Base-by-base conservation (phyloP, 208 protist genomes). In the Balamuthia mandrillaris region DNA sequence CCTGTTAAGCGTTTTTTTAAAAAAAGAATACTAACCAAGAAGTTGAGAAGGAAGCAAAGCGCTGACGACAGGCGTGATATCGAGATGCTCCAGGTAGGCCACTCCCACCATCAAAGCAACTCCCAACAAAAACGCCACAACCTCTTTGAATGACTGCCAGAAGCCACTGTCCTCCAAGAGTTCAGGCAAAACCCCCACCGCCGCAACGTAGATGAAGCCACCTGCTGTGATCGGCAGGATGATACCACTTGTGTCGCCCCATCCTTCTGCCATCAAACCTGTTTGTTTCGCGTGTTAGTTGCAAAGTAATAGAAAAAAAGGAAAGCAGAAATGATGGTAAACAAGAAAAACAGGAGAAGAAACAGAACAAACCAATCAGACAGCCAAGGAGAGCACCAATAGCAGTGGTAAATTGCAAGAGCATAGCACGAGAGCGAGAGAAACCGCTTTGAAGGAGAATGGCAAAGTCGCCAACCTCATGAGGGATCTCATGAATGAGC, bases 391-490 rank as follows among this genome's bases (percentile, higher is more conserved):
- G 33, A 29, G 85, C 88, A 18, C 87, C 88, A 21, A 90, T n/a
- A 9, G 88, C 90, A 7, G 90, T 93, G 51, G 58, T n/a, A 33
- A 92, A 52, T 58, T 93, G 82, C 16, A 54, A 41, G 16, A 90
- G 12, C 65, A 92, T 89, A n/a, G 89, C 89, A 63, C 85, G 41
- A 7, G 31, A 75, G n/a, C 47, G 12, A 37, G 86, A 75, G 47
- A 87, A 86, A 12, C 90, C 90, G 21, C 61, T 63, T 18, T 65
- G 84, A 7, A 93, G 21, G 7, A 93, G 77, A 60, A 93, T 88
- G 9, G 87, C 88, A 72, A 79, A 91, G 86, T 93, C 90, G 39
- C 90, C 88, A 21, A 91, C 58, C 86, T 91, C 88, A 35, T 91
- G 88, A 18, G 88, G 88, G 41, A 91, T 45, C 61, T 93, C 90